phyloP scores from a whole-genome alignment of 352 stramenopile genomes.

The Pythium monospermum region DNA sequence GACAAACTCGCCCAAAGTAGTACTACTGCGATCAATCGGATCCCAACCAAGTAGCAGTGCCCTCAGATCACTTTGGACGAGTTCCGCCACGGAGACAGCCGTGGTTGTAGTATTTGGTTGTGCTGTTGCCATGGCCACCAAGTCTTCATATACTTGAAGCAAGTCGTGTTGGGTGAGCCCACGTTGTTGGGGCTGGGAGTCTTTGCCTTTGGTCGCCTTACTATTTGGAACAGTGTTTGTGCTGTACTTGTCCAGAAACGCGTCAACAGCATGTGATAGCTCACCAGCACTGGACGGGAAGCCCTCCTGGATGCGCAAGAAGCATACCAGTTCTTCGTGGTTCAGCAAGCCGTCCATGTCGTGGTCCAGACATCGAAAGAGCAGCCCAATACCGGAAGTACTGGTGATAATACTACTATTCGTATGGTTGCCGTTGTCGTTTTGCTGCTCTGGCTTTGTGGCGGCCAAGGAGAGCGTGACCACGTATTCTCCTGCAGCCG shows the following conservation, averaged over 20 bases:
- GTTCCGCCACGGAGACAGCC: no score
- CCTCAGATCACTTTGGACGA: no score
- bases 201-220: neutral
- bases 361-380: slow-evolving; percentile 43
- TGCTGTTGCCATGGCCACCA: no score
- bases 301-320: slow-evolving; percentile 25
- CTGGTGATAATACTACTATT: slow-evolving; percentile 4
- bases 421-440: slow-evolving; percentile 5
- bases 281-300: neutral
- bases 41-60: no score
- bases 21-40: no score
- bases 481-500: slow-evolving; percentile 9
- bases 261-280: neutral
- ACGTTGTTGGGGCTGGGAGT: no score
- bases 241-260: neutral
- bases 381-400: slow-evolving; percentile 39
- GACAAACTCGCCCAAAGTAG: no score
- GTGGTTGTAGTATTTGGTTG: no score
- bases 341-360: slow-evolving; percentile 33
- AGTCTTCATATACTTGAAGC: slow-evolving; percentile 29
- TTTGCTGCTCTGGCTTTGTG: neutral
- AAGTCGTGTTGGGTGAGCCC: slow-evolving; percentile 33
- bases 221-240: neutral
- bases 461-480: neutral
- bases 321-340: slow-evolving; percentile 19